These are phyloP conservation scores for Picea glauca DNA, from an alignment of 75 land plant genomes.

Conservation along the genomic window DNA sequence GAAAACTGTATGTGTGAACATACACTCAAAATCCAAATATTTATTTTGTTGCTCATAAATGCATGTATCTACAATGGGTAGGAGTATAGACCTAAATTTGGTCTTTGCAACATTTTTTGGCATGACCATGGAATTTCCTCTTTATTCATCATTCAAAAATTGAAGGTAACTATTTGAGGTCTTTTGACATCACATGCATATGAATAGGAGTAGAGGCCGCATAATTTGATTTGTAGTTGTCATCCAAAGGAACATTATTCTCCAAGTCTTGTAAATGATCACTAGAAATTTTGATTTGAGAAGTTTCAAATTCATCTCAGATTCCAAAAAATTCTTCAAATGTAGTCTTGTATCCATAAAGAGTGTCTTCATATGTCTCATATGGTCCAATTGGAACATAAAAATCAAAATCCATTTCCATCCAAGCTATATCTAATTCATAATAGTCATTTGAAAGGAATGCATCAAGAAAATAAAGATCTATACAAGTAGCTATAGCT, in stretches of 20 bases:
- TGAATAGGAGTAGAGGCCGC: conserved; percentile 88
- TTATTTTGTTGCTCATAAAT: conserved; percentile 59
- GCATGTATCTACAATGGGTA: conserved; percentile 77
- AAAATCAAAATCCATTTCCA: background rate
- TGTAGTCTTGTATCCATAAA: conserved; percentile 51
- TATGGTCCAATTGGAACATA: too few relatives aligned
- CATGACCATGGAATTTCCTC: conserved; percentile 97
- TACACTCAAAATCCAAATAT: conserved; percentile 80
- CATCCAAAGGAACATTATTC: conserved; percentile 86
- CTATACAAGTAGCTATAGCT: too few relatives aligned
- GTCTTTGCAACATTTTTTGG: conserved; percentile 91
- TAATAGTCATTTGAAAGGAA: too few relatives aligned
- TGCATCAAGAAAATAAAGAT: too few relatives aligned
- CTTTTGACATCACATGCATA: conserved; percentile 90
- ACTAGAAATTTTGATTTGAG: conserved; percentile 71
- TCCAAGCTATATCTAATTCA: too few relatives aligned
- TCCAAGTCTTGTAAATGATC: conserved; percentile 80
- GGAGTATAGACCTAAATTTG: conserved; percentile 62
- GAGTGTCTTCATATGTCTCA: too few relatives aligned
- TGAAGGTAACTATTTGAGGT: conserved; percentile 95
- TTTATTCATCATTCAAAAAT: conserved; percentile 99
- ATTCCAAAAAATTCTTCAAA: conserved; percentile 94
- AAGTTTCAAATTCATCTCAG: conserved; percentile 77
- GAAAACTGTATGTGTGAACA: conserved; percentile 88
- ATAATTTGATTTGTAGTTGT: conserved; percentile 71